Evolutionary conservation across 2,329 filamentous ascomycete genomes (phyloP), one percentile per base, ranked within the genome.

Genomic region (Epichloe festucae): DNA sequence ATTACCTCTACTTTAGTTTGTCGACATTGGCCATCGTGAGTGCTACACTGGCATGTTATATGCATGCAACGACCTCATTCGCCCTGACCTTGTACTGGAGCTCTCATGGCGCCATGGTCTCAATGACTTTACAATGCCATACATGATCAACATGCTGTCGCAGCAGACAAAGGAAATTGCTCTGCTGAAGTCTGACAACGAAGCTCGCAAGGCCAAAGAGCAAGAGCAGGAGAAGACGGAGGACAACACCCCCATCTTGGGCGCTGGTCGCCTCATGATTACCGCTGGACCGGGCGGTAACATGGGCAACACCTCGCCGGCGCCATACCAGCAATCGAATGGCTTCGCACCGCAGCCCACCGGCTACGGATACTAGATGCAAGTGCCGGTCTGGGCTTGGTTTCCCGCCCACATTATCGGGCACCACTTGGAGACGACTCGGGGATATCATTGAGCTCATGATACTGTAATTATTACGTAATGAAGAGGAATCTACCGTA

Each of bases 31-130:
- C 62, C 95, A 91, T 76, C 89, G 91, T 56, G 93, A 98, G 70
- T 98, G 93, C 78, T 98, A 95, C 67, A 93, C 96, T n/a, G 94
- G 90, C 65, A 98, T 98, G 90, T 79, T 98, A 47, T 98, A 98
- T 66, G 85, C 94, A 49, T 98, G 93, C 77, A 95, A 98, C 71
- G 93, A 97, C 54, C 85, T 98, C 55, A 90, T 98, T 60, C 88
- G 89, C 17, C 85, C 94, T 3, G 89, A 97, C 64, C 76, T 94
- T 49, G 85, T 98, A 53, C 81, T 98, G 69, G 93, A 98, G 73
- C 80, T 98, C 53, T 97, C 93, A 54, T 98, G 93, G 93, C 91
- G 93, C 61, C 78, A 95, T 66, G 89, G 89, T 54, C 84, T 98
- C 40, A 82, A 84, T 62, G 93, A 98, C 73, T 98, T 95, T 73